phyloP scores from a whole-genome alignment of 1,139 yeast genomes.

The Yamadazyma siamensis region DNA sequence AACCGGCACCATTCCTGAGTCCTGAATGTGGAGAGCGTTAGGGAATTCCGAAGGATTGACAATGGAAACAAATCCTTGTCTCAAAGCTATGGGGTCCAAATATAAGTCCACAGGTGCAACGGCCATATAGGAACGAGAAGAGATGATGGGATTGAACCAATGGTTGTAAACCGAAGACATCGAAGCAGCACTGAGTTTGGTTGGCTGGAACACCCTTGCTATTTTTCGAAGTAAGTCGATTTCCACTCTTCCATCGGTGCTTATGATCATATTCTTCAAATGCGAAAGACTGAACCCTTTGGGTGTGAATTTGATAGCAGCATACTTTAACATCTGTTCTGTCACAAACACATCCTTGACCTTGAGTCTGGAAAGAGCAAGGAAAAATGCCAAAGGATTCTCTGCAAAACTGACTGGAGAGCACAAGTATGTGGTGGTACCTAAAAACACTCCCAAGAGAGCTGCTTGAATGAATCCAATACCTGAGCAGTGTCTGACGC shows the following conservation, averaged over 20 bases:
- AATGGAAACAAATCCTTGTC: slow-evolving; percentile 82
- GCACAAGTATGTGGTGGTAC: slow-evolving; percentile 78
- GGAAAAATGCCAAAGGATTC: slow-evolving; percentile 71
- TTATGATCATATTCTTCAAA: slow-evolving; percentile 79
- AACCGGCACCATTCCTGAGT: slow-evolving; percentile 94
- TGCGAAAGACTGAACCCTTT: slow-evolving; percentile 61
- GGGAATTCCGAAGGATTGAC: slow-evolving; percentile 72
- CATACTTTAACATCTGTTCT: slow-evolving; percentile 78
- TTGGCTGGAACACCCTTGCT: slow-evolving; percentile 59
- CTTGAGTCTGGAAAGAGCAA: slow-evolving; percentile 70
- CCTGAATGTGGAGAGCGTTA: slow-evolving; percentile 76
- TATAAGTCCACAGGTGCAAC: slow-evolving; percentile 85
- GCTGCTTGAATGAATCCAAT: slow-evolving; percentile 84
- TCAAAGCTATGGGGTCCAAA: slow-evolving; percentile 81
- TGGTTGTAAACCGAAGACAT: slow-evolving; percentile 79
- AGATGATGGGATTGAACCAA: slow-evolving; percentile 75
- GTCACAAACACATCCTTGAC: slow-evolving; percentile 87
- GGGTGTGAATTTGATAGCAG: slow-evolving; percentile 61
- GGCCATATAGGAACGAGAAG: slow-evolving; percentile 84
- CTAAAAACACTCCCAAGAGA: slow-evolving; percentile 79
- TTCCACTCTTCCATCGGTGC: slow-evolving; percentile 75
- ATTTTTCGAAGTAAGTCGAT: slow-evolving; percentile 57
- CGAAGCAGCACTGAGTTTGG: slow-evolving; percentile 66
- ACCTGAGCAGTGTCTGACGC: slow-evolving; percentile 83
- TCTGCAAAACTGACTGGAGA: slow-evolving; percentile 76